Conservation (phyloP, 2,329 filamentous ascomycete species). For the Fusarium foetens region DNA sequence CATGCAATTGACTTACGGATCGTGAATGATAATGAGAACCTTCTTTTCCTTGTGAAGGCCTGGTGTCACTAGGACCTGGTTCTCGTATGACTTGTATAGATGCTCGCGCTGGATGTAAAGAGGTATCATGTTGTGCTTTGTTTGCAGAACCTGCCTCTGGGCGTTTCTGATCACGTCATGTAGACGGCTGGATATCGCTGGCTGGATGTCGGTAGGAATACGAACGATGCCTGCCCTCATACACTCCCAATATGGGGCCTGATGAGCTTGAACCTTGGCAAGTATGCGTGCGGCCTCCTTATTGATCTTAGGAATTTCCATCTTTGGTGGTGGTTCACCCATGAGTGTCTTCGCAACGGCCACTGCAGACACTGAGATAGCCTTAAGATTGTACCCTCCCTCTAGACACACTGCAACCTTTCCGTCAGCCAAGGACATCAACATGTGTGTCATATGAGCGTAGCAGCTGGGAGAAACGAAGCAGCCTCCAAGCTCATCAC, state of each 20-base stretch:
- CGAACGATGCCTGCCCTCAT: slow-evolving; percentile 76
- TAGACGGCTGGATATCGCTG: slow-evolving; percentile 69
- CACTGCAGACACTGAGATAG: slow-evolving; percentile 91
- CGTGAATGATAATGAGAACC: slow-evolving; percentile 88
- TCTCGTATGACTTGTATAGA: slow-evolving; percentile 81
- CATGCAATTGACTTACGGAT: slow-evolving; percentile 70
- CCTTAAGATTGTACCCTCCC: slow-evolving; percentile 92
- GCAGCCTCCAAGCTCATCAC: slow-evolving; percentile 91
- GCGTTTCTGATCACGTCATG: slow-evolving; percentile 83
- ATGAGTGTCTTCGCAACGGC: slow-evolving; percentile 93
- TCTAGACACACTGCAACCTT: slow-evolving; percentile 94
- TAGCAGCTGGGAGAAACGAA: slow-evolving; percentile 93
- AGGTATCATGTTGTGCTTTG: slow-evolving; percentile 80
- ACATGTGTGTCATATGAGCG: slow-evolving; percentile 98
- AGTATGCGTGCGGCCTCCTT: slow-evolving; percentile 66
- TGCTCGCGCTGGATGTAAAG: slow-evolving; percentile 80
- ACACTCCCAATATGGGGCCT: slow-evolving; percentile 85
- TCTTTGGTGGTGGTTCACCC: slow-evolving; percentile 84
- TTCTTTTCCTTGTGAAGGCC: slow-evolving; percentile 73
- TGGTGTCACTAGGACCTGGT: slow-evolving; percentile 85
- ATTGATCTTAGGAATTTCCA: slow-evolving; percentile 66
- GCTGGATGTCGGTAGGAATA: slow-evolving; percentile 59
- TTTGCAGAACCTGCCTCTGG: slow-evolving; percentile 76
- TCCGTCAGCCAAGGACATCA: slow-evolving; percentile 92
- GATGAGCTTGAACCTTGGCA: slow-evolving; percentile 67